These are phyloP conservation scores for Fusarium sp. DNA, from an alignment of 2,329 filamentous ascomycete species.

Conservation along the genomic window DNA sequence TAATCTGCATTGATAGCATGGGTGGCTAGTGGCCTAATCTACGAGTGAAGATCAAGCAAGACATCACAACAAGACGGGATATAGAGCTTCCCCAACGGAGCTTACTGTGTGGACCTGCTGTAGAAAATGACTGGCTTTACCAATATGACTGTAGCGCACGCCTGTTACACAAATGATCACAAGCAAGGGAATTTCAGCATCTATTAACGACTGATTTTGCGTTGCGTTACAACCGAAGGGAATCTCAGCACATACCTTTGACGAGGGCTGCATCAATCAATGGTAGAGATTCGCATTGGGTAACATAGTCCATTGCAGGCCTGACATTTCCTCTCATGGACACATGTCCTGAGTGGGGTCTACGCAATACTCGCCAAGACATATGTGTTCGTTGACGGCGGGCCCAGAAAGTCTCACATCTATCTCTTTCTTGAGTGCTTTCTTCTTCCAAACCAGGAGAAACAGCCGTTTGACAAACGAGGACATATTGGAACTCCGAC, in stretches of 20 bases:
- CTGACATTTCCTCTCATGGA: conserved; percentile 37
- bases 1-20: conserved; percentile 20
- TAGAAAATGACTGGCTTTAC: neutral
- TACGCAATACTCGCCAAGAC: conserved; percentile 10
- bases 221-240: conserved; percentile 37
- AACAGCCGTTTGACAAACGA: conserved; percentile 35
- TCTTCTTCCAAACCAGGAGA: conserved; percentile 24
- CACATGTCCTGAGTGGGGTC: conserved; percentile 29
- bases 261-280: conserved; percentile 9
- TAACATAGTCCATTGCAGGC: conserved; percentile 31
- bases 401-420: conserved; percentile 12
- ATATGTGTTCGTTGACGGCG: conserved; percentile 31
- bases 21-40: conserved; percentile 3
- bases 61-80: conserved; percentile 1
- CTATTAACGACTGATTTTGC: conserved; percentile 40
- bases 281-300: conserved; percentile 8
- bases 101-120: conserved; percentile 7
- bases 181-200: conserved; percentile 25
- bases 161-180: conserved; percentile 35
- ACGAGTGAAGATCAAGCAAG: conserved; percentile 25
- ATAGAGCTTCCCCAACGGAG: neutral
- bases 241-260: conserved; percentile 17
- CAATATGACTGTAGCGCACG: conserved; percentile 12
- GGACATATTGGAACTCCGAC: neutral
- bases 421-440: conserved; percentile 9